Evolutionary conservation across 805 yeast species (phyloP).

Genomic region (Metschnikowia proteae): DNA sequence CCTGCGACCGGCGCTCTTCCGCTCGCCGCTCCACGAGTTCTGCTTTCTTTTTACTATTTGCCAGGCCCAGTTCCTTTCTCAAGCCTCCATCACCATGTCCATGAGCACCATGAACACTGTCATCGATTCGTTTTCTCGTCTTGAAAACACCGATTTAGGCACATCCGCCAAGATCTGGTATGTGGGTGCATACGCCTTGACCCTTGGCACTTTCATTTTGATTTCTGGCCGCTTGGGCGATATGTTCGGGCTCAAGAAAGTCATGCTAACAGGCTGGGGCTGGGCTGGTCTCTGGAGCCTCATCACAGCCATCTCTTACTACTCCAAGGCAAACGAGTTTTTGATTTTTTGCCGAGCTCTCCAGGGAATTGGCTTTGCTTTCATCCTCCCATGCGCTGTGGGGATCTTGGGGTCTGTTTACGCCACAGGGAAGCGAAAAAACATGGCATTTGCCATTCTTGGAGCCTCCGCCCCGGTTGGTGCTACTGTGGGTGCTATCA

Average conservation of each 20-base stretch:
- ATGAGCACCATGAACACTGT: constrained; percentile 37
- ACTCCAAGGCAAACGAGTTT: constrained; percentile 45
- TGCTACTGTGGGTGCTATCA: constrained; percentile 50
- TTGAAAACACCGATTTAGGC: constrained; percentile 5
- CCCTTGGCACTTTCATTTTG: constrained; percentile 70
- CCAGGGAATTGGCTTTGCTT: constrained; percentile 63
- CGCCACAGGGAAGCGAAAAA: constrained; percentile 44
- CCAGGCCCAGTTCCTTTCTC: constrained; percentile 34
- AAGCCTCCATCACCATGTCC: constrained; percentile 37
- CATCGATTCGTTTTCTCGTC: constrained; percentile 23
- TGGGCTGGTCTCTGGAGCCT: constrained; percentile 58
- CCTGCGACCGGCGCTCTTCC: constrained; percentile 11
- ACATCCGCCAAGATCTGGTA: constrained; percentile 42
- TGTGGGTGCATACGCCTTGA: constrained; percentile 65
- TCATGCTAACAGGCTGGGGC: constrained; percentile 52
- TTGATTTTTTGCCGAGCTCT: constrained; percentile 54
- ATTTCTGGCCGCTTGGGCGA: constrained; percentile 72
- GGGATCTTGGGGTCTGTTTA: constrained; percentile 49
- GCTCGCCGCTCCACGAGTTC: constrained; percentile 13
- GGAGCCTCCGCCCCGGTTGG: constrained; percentile 67
- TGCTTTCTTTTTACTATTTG: constrained; percentile 12
- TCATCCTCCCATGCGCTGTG: constrained; percentile 55
- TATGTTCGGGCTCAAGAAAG: constrained; percentile 56
- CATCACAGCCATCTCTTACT: constrained; percentile 55
- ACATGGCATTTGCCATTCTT: constrained; percentile 50